Base-by-base conservation (phyloP, 257 asterid species). In the Petunia axillaris region DNA sequence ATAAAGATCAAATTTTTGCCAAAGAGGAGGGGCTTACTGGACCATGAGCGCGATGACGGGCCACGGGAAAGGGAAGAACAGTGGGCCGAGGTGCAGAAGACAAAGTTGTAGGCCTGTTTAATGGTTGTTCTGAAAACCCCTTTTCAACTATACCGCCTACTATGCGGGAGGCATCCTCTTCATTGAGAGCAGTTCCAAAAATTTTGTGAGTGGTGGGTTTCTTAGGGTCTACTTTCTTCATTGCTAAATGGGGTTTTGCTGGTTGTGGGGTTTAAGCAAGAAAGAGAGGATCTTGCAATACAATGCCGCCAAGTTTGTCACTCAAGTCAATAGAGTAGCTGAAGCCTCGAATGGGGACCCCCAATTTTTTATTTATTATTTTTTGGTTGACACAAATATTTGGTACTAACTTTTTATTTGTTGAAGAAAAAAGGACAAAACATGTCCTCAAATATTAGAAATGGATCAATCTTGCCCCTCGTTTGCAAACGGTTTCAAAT, bases 1-100 rank as follows among this genome's bases (percentile, higher is more conserved):
- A 73, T 35, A 73, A 50, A 14, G 35, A 50, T 73, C 40, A 5
- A 53, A 38, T 64, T 3, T 38, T 64, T 39, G 9, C 9, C 53
- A 67, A 46, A 36, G 53, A 63, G 75, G 76, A 62, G 16, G 64
- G 11, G 70, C 87, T 55, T 90, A 93, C 98, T 15, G 97, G 98
- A 83, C 93, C 97, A 78, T 89, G 92, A 60, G 99, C 89, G 84
- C 98, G 98, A 85, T 95, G 99, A 84, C 97, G 98, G 59, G 98
- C 98, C 44, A 83, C 90, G 11, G 97, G 99, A 77, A 95, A 95
- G 55, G 99, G 92, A 82, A 91, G 89, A 75, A 92, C 93, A 57
- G 93, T 77, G 65, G 99, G 97, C 38, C 85, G 92, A 63, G 97
- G 98, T 14, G 85, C 82, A 16, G 86, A 41, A 44, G 86, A 76